phyloP scores from a whole-genome alignment of 495 filamentous ascomycete species.

The Sabuloglossum arenarium region DNA sequence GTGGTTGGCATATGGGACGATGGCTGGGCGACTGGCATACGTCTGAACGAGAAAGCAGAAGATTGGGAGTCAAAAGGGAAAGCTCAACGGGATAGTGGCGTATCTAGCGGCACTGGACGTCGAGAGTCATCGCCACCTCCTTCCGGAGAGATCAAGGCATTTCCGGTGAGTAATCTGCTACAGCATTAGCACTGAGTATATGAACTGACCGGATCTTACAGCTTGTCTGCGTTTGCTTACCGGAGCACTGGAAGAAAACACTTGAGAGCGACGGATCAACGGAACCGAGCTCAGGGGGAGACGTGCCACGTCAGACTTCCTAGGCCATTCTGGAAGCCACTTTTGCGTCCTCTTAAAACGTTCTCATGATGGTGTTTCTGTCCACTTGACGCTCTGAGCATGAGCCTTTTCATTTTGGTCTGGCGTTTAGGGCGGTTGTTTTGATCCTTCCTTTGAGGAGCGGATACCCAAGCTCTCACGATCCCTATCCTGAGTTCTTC shows the following conservation, averaged over 20 bases:
- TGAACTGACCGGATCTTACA: slow-evolving; percentile 4
- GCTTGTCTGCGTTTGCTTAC: slow-evolving; percentile 90
- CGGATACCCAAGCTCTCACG: background rate
- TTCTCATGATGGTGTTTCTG: slow-evolving; percentile 1
- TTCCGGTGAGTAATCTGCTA: slow-evolving; percentile 32
- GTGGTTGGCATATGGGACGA: slow-evolving; percentile 99
- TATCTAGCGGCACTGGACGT: slow-evolving; percentile 61
- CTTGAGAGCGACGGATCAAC: slow-evolving; percentile 53
- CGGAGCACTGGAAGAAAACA: slow-evolving; percentile 93
- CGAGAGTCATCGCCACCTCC: slow-evolving; percentile 45
- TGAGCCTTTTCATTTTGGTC: background rate
- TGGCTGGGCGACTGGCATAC: slow-evolving; percentile 91
- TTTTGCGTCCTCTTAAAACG: background rate
- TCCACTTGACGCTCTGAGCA: background rate
- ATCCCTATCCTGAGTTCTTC: background rate
- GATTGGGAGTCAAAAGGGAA: slow-evolving; percentile 64
- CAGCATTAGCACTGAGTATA: background rate
- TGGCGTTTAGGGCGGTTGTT: background rate
- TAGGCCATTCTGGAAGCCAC: background rate
- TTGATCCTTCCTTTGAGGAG: background rate
- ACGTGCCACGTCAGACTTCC: background rate
- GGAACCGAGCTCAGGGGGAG: slow-evolving; percentile 2
- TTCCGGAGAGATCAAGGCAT: slow-evolving; percentile 86
- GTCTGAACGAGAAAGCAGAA: slow-evolving; percentile 65
- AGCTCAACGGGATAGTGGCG: slow-evolving; percentile 74